A percentile compares a stretch with the other conserved stretches of the same genome.
phyloP scores from a whole-genome alignment of 768 basidiomycete genomes.

The Phallus indusiatus region DNA sequence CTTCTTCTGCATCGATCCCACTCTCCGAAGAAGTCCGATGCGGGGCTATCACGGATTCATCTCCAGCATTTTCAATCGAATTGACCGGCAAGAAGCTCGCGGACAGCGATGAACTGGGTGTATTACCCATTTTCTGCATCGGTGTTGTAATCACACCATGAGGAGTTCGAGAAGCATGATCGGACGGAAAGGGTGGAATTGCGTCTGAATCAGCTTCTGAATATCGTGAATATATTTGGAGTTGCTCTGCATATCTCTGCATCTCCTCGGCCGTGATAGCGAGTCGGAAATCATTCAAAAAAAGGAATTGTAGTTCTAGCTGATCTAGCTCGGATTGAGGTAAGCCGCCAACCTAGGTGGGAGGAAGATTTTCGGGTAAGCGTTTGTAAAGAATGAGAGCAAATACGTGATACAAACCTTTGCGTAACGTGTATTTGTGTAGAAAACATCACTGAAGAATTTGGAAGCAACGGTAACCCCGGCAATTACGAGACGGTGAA shows the following conservation, averaged over 20 bases:
- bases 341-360: constrained; percentile 79
- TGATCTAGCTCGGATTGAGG: constrained; percentile 90
- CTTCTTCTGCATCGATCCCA: constrained; percentile 35
- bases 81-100: constrained; percentile 23
- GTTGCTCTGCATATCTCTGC: constrained; percentile 89
- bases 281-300: constrained; percentile 90
- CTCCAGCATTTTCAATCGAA: not conserved
- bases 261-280: constrained; percentile 85
- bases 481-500: constrained; percentile 93
- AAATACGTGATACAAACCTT: constrained; percentile 51
- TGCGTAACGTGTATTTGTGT: constrained; percentile 97
- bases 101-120: constrained; percentile 12
- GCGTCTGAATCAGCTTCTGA: not conserved
- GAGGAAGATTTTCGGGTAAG: not conserved
- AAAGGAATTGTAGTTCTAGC: constrained; percentile 92
- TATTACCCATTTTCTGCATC: constrained; percentile 11
- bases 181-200: not conserved
- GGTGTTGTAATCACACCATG: constrained; percentile 3
- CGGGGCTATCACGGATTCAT: constrained; percentile 13
- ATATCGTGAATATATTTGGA: constrained; percentile 39
- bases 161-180: not conserved
- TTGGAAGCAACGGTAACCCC: constrained; percentile 99
- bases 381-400: not conserved
- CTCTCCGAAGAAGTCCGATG: constrained; percentile 33
- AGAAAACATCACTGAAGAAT: constrained; percentile 98